phyloP scores from a whole-genome alignment of 768 basidiomycete species.

The Tubosaeta sp. region DNA sequence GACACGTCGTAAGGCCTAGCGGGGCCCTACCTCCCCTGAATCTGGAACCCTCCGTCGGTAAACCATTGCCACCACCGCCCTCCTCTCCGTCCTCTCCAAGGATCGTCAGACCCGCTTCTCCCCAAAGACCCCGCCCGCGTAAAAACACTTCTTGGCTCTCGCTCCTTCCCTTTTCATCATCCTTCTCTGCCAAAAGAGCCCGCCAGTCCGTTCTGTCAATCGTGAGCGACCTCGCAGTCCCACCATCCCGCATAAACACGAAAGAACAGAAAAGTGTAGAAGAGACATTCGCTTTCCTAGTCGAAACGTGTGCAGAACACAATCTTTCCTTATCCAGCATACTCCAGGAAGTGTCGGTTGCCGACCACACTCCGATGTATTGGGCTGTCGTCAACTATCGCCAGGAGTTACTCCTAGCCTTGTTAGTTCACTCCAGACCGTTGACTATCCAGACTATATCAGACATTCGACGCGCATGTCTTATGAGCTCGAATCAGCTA shows the following conservation, averaged over 20 bases:
- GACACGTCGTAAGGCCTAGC: neutral
- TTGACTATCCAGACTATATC: constrained; percentile 40
- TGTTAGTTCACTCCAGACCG: constrained; percentile 49
- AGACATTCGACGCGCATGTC: constrained; percentile 66
- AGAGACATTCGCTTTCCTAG: constrained; percentile 54
- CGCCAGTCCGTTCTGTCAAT: constrained; percentile 47
- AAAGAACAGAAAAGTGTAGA: constrained; percentile 16
- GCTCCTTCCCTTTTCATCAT: constrained; percentile 21
- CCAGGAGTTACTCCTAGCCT: constrained; percentile 40
- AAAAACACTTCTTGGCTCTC: constrained; percentile 29
- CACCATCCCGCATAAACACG: constrained; percentile 1
- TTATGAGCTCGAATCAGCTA: constrained; percentile 30
- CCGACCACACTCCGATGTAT: constrained; percentile 27
- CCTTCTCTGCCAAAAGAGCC: constrained; percentile 40
- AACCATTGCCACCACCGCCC: neutral
- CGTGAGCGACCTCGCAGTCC: constrained; percentile 47
- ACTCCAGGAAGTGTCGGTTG: constrained; percentile 24
- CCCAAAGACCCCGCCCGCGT: neutral
- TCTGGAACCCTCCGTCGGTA: neutral
- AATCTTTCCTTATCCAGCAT: constrained; percentile 36
- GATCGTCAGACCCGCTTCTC: neutral
- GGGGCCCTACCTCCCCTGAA: no score
- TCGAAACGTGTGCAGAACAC: constrained; percentile 51
- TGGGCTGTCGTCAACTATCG: constrained; percentile 35
- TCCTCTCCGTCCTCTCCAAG: neutral